phyloP scores from a whole-genome alignment of 768 basidiomycete species.

The Trametes cubensis region DNA sequence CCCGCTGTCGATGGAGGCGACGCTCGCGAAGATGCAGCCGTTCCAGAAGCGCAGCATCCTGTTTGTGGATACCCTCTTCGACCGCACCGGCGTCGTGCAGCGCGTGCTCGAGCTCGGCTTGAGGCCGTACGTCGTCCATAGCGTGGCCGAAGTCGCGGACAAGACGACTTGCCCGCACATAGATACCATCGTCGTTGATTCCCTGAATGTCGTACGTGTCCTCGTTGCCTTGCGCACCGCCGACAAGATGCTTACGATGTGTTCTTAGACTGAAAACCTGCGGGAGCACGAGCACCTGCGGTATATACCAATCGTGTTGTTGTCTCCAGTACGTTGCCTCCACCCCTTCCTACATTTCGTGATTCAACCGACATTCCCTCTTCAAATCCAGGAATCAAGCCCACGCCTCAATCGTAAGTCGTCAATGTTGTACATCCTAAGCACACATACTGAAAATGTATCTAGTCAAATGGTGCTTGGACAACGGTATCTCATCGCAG shows the following conservation, averaged over 20 bases:
- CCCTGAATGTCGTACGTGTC: conserved; percentile 71
- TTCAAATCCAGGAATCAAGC: conserved; percentile 45
- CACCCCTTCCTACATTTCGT: not conserved
- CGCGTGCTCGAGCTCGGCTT: conserved; percentile 81
- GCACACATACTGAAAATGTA: conserved; percentile 29
- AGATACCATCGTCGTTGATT: conserved; percentile 95
- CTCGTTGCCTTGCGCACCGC: conserved; percentile 13
- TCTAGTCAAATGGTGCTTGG: conserved; percentile 92
- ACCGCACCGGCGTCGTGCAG: conserved; percentile 73
- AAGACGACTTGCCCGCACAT: conserved; percentile 85
- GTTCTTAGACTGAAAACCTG: conserved; percentile 76
- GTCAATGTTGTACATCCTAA: conserved; percentile 11
- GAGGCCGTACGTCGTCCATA: conserved; percentile 72
- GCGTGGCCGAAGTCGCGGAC: conserved; percentile 78
- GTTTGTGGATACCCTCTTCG: conserved; percentile 84
- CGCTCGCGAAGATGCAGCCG: conserved; percentile 77
- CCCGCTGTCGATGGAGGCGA: conserved; percentile 71
- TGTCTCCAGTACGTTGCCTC: conserved; percentile 59
- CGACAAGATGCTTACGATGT: not conserved
- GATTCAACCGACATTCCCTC: conserved; percentile 6
- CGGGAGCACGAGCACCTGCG: conserved; percentile 93
- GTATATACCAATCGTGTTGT: conserved; percentile 93
- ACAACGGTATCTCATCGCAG: conserved; percentile 94
- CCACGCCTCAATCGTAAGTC: conserved; percentile 73
- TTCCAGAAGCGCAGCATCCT: conserved; percentile 89